Base-by-base conservation (phyloP, 257 asterid genomes). In the Anisodus acutangulus region DNA sequence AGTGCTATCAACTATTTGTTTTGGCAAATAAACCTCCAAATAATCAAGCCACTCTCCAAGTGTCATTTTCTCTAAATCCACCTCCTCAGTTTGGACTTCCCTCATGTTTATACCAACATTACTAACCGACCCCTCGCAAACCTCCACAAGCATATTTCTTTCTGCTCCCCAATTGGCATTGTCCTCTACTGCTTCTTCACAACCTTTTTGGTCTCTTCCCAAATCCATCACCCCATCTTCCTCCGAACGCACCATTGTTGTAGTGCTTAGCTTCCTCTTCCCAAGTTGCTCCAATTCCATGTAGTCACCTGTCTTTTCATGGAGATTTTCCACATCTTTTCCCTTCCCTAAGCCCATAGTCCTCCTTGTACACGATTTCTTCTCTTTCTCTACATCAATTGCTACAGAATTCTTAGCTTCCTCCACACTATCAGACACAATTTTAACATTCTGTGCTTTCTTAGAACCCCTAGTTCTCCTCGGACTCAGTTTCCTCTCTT, bases 41-140 rank as follows among this genome's bases (percentile, higher is more conserved):
- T 82, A 88, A 26, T 91, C 94, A 39, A 93, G 81, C 97, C 97
- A 94, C 63, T 91, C 93, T 37, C 97, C 93, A 4, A 93, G 76
- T 6, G 90, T 92, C 97, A 92, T 93, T 53, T 85, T 91, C 88
- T 92, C 93, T 84, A 93, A 85, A 85, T 88, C 91, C 17, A 45
- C 84, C 86, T 68, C 86, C 4, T 63, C 83, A 72, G 9, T 70
- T 9, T 81, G 83, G 41, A 22, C 54, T 1, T 13, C 82, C 5
- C 70, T 58, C 68, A 80, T 82, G 81, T 72, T 86, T 63, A 79
- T 62, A 51, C 87, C 91, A 81, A 93, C 88, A 19, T 84, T 64
- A 85, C 91, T 87, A 15, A 84, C 89, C 60, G 39, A 35, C 35
- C 67, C 89, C 69, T 85, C 83, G 63, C 64, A 71, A 79, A 66